A percentile compares a stretch with the other conserved stretches of the same genome.
Evolutionary conservation across 257 asterid genomes (phyloP).

Genomic region (Solanum sejunctum): DNA sequence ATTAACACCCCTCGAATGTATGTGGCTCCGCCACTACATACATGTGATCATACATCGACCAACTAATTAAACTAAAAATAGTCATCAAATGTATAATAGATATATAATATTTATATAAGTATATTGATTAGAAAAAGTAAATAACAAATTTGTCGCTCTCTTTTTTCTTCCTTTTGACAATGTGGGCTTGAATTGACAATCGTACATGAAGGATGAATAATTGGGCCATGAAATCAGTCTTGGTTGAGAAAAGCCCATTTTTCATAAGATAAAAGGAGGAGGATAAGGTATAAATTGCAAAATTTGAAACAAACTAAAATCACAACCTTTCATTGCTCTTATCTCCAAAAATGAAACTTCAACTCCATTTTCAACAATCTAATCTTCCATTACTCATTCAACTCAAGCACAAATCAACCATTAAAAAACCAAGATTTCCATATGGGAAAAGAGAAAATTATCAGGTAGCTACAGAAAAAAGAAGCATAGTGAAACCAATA

Average conservation of each 20-base stretch:
- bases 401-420: constrained; percentile 10
- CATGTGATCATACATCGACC: no score
- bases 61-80: neutral
- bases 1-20: no score
- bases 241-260: neutral
- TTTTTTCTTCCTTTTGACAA: neutral
- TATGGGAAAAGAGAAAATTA: neutral
- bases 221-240: neutral
- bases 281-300: neutral
- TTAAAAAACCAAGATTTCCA: neutral
- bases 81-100: neutral
- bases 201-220: neutral
- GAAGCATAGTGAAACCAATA: neutral
- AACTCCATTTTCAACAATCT: constrained; percentile 14
- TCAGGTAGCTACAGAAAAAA: neutral
- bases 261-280: neutral
- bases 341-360: constrained; percentile 14
- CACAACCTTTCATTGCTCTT: neutral
- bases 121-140: neutral
- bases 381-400: constrained; percentile 12
- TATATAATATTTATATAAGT: neutral
- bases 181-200: neutral
- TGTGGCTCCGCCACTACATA: no score
- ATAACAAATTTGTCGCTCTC: neutral
- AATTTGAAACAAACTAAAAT: neutral